These are phyloP conservation scores for Gentiana straminea DNA, from an alignment of 257 asterid genomes.

Conservation along the genomic window DNA sequence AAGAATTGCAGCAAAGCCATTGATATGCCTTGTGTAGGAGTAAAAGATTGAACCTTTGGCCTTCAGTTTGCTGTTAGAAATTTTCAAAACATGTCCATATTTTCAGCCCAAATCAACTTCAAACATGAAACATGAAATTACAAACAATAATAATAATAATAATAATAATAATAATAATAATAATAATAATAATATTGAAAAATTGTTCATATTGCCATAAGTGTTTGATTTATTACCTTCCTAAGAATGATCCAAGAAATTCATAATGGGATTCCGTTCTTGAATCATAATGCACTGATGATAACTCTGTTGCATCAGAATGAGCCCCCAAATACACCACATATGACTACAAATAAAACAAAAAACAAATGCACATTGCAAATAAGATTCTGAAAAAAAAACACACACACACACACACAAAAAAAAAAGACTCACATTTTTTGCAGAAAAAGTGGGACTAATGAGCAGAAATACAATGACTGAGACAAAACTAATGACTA, in stretches of 20 bases:
- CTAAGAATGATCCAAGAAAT: slow-evolving; percentile 74
- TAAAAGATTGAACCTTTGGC: slow-evolving; percentile 72
- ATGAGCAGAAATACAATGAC: slow-evolving; percentile 29
- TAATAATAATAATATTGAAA: too few species aligned
- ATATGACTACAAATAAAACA: slow-evolving; percentile 36
- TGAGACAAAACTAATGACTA: slow-evolving; percentile 32
- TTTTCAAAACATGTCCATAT: not conserved
- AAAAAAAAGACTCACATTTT: slow-evolving; percentile 41
- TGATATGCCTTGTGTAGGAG: slow-evolving; percentile 76
- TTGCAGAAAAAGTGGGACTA: slow-evolving; percentile 64
- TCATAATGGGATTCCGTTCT: slow-evolving; percentile 56
- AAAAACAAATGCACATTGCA: not conserved
- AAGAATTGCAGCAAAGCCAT: slow-evolving; percentile 91
- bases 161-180: too few species aligned
- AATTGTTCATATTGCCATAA: not conserved
- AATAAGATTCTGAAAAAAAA: not conserved
- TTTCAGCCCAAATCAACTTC: too few species aligned
- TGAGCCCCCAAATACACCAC: slow-evolving; percentile 94
- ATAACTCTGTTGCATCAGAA: slow-evolving; percentile 43
- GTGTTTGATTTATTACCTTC: slow-evolving; percentile 42
- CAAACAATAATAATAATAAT: too few species aligned
- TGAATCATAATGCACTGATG: slow-evolving; percentile 47
- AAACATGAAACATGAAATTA: not conserved
- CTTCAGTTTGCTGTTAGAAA: slow-evolving; percentile 32
- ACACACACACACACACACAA: slow-evolving; percentile 7